Base-by-base conservation (phyloP, 2,329 filamentous ascomycete species). In the Didymella pomorum region DNA sequence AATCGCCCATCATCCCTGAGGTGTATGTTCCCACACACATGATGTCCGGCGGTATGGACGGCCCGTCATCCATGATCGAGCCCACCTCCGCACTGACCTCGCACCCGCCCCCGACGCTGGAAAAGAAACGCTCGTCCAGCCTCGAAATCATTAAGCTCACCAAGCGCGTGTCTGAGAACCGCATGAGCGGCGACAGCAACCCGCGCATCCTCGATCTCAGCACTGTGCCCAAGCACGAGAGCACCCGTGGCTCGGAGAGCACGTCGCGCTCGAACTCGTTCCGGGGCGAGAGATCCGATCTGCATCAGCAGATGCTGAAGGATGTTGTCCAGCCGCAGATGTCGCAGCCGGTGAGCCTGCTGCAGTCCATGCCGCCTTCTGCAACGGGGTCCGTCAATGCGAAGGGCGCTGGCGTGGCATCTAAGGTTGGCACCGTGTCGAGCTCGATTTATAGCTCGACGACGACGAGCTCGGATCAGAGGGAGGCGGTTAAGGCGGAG, bases 61-160 rank as follows among this genome's bases (percentile, higher is more conserved):
- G 35, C 14, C 47, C 54, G 28, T 33, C 49, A 25, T 58, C 56
- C 1, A 54, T 58, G 50, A 51, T 51, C 20, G 56, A 58, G 16
- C 56, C 56, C 33, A 58, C 45, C 8, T 18, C 26, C 1, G 43
- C 58, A 10, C 26, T 56, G 3, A n/a, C 51, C 2, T 51, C 46
- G 7, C 33, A 50, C 20, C 44, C 58, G 3, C 28, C 46, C 8
- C 23, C 18, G 20, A 26, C 23, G 16, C 16, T 39, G 6, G 16
- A 20, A 29, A 49, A 52, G 16, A 52, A 44, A 1, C 62, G 59
- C 12, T 35, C 52, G 7, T 60, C 64, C 14, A 68, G 64, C 43
- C 52, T 67, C 2, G 67, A 69, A 54, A 58, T 69, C 50, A 68
- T 69, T 28, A 56, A 59, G 2, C 55, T 67, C 2, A 54, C 39